Evolutionary conservation across 2,329 filamentous ascomycete species (phyloP), one percentile per base, ranked within the genome.

Genomic region (Fusarium udum): DNA sequence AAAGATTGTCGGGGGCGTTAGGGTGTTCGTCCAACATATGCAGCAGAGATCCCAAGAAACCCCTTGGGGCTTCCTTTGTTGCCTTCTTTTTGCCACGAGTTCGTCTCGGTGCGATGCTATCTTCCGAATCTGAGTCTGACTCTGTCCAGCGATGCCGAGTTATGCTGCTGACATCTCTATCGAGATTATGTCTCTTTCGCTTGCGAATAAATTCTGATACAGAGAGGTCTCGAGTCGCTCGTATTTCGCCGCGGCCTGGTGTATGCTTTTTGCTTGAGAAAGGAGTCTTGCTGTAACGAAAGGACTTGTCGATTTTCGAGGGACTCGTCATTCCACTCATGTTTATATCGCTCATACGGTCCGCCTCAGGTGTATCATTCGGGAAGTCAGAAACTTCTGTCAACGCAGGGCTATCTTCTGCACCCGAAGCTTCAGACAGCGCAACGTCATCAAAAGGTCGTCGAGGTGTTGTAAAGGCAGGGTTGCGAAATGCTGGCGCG

Each of bases 211-310:
- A 84, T 69, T 87, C 87, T 4, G 79, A 74, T 66, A 78, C 78
- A 67, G 80, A 77, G 75, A 80, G 73, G 74, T 84, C 78, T 71
- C 78, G 75, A 73, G 85, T 85, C 8, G 85, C 81, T 42, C 88
- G 85, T 57, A 93, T 88, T 75, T 93, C 91, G 49, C 92, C 92
- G 73, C 89, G 87, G 3, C 92, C 92, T 0, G 92, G 79, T 15
- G 82, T 72, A 40, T 83, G 78, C 64, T 82, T 84, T 64, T 82
- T 82, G 74, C 85, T 76, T 76, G 85, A 67, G 71, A 80, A 55
- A 71, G 78, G 65, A 31, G 81, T 79, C 64, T 82, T 86, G 58
- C 81, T 82, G 67, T 86, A 86, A 60, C 84, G 85, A 36, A 83
- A 79, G 13, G 84, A 81, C 70, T 87, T 87, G 64, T 85, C 82